Evolutionary conservation across 306 rosid genomes (phyloP).

Genomic region (Castanea crenata): DNA sequence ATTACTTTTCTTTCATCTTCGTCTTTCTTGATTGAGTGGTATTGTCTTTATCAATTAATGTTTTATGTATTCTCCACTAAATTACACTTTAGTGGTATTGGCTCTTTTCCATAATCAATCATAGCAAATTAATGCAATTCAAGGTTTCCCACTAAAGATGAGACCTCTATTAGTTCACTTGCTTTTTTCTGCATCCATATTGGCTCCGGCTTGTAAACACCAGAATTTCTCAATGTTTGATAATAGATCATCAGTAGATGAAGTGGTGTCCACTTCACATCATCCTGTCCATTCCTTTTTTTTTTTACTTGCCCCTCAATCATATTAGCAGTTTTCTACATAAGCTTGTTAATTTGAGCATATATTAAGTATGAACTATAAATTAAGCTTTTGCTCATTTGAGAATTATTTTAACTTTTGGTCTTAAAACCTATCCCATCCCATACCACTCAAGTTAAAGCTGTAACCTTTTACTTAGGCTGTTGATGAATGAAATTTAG

Average conservation of each 20-base stretch:
- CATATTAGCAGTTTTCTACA: background rate
- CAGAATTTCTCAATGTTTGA: conserved; percentile 16
- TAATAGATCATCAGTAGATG: conserved; percentile 14
- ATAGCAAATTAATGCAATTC: conserved; percentile 17
- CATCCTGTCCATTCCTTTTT: background rate
- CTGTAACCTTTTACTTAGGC: too few species aligned
- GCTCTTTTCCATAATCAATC: conserved; percentile 5
- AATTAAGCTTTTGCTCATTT: too few species aligned
- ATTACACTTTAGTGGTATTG: conserved; percentile 12
- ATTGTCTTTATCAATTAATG: conserved; percentile 30
- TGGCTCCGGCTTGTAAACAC: conserved; percentile 15
- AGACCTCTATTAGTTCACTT: conserved; percentile 11
- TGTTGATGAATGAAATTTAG: too few species aligned
- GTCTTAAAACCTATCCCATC: too few species aligned
- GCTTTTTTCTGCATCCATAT: conserved; percentile 2
- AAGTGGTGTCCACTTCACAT: background rate
- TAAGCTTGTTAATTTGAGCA: too few species aligned
- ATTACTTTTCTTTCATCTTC: conserved; percentile 15
- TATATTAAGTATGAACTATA: too few species aligned
- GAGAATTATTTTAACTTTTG: too few species aligned
- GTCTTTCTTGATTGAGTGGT: conserved; percentile 25
- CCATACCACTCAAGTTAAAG: too few species aligned
- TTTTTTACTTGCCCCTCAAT: background rate
- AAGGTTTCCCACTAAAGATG: conserved; percentile 24
- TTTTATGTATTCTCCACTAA: conserved; percentile 32